phyloP scores from a whole-genome alignment of 768 basidiomycete genomes.

The Trametes elegans region DNA sequence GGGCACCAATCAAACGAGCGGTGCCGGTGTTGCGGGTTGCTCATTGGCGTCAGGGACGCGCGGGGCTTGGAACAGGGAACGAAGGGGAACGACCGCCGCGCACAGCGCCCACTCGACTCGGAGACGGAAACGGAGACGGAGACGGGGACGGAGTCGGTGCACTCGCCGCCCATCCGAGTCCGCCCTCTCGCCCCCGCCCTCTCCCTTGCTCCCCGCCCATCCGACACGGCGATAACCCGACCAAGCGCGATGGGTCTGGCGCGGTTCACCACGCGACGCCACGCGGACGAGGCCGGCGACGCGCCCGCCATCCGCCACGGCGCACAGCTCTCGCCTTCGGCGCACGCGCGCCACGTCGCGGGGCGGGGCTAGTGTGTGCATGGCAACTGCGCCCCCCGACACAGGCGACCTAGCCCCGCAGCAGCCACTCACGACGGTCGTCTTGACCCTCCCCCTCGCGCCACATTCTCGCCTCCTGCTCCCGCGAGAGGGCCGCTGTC shows the following conservation, averaged over 20 bases:
- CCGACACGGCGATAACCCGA: not conserved
- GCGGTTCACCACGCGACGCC: too few species aligned
- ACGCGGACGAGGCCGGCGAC: too few species aligned
- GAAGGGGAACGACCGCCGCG: too few species aligned
- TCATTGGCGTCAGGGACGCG: not conserved
- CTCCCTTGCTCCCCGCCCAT: not conserved
- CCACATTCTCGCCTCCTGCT: not conserved
- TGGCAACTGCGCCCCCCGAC: not conserved
- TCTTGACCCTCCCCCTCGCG: not conserved
- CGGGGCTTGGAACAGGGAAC: too few species aligned
- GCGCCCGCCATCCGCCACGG: not conserved
- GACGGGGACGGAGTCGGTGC: too few species aligned
- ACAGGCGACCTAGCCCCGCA: too few species aligned
- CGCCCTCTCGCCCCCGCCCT: not conserved
- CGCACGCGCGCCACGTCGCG: not conserved
- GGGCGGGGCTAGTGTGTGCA: not conserved
- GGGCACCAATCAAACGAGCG: slow-evolving; percentile 6
- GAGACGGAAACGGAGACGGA: too few species aligned
- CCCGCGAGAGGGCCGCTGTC: slow-evolving; percentile 1
- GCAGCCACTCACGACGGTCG: not conserved
- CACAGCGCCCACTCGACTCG: too few species aligned
- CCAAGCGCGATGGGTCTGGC: not conserved
- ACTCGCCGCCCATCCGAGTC: not conserved
- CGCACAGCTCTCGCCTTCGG: not conserved
- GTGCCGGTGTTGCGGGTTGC: not conserved